Conservation (phyloP, 2,329 filamentous ascomycete species). For the Camillea tinctor region DNA sequence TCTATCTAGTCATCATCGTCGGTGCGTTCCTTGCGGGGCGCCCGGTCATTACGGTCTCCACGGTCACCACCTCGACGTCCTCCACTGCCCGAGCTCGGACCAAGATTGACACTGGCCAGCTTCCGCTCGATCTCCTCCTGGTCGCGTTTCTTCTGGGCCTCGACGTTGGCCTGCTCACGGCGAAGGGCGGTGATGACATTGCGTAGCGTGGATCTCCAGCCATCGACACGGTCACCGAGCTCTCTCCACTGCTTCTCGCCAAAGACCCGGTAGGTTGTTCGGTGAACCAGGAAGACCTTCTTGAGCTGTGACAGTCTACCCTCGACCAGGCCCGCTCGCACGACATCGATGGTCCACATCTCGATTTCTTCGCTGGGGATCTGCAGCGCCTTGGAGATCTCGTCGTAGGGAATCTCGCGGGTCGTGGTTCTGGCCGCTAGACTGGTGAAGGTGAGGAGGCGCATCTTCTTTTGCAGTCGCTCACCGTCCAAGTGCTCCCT, state of each 20-base stretch:
- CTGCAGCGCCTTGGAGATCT: slow-evolving; percentile 81
- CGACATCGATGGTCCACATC: slow-evolving; percentile 98
- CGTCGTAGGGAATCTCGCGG: slow-evolving; percentile 83
- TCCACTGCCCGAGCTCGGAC: slow-evolving; percentile 36
- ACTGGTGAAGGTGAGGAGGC: slow-evolving; percentile 87
- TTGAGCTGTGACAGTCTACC: slow-evolving; percentile 93
- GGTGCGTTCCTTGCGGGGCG: slow-evolving; percentile 45
- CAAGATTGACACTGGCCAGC: slow-evolving; percentile 44
- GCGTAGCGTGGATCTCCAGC: slow-evolving; percentile 81
- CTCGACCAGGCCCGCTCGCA: slow-evolving; percentile 92
- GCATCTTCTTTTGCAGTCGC: slow-evolving; percentile 89
- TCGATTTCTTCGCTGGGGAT: slow-evolving; percentile 83
- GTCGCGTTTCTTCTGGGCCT: slow-evolving; percentile 76
- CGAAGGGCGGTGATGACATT: slow-evolving; percentile 77
- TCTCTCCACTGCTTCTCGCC: slow-evolving; percentile 98
- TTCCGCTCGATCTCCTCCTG: slow-evolving; percentile 69
- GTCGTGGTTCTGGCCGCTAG: slow-evolving; percentile 80
- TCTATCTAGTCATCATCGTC: slow-evolving; percentile 55
- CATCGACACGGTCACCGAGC: slow-evolving; percentile 84
- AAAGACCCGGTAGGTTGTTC: slow-evolving; percentile 94
- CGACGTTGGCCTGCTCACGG: slow-evolving; percentile 76
- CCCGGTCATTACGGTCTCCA: slow-evolving; percentile 30
- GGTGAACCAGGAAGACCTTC: slow-evolving; percentile 91
- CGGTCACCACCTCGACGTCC: slow-evolving; percentile 26
- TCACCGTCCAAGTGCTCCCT: slow-evolving; percentile 69